A percentile compares a stretch with the other conserved stretches of the same genome.
Conservation (phyloP, 2,329 filamentous ascomycete species). For the Coleophoma crateriformis region DNA sequence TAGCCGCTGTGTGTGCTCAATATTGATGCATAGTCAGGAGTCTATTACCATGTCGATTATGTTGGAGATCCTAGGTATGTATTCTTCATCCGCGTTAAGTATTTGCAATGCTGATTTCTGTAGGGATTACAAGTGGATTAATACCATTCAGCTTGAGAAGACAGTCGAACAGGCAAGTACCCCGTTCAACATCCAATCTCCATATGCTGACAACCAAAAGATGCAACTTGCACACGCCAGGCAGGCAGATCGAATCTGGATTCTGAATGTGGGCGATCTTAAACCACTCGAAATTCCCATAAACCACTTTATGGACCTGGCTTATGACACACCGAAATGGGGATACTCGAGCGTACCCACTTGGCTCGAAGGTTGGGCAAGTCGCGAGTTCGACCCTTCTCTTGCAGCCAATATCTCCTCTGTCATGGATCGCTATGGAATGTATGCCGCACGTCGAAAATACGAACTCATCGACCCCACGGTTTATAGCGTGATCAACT, state of each 20-base stretch:
- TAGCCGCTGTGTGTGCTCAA: not conserved
- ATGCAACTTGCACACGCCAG: constrained; percentile 56
- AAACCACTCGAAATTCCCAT: constrained; percentile 59
- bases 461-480: constrained; percentile 55
- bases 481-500: constrained; percentile 57
- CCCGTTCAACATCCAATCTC: no score
- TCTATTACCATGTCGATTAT: constrained; percentile 58
- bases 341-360: constrained; percentile 46
- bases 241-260: constrained; percentile 50
- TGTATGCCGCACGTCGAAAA: constrained; percentile 52
- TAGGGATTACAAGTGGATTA: constrained; percentile 53
- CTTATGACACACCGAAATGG: constrained; percentile 56
- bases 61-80: constrained; percentile 27
- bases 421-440: constrained; percentile 49
- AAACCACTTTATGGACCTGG: constrained; percentile 62
- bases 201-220: constrained; percentile 27
- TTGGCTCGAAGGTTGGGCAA: constrained; percentile 53
- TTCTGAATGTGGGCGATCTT: constrained; percentile 60
- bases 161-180: constrained; percentile 47
- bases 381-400: constrained; percentile 48
- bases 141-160: constrained; percentile 60
- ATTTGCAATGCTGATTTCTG: no score
- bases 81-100: not conserved
- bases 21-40: constrained; percentile 17
- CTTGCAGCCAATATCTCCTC: constrained; percentile 41